Base-by-base conservation (phyloP, 345 rosid genomes). In the Lumnitzera littorea region DNA sequence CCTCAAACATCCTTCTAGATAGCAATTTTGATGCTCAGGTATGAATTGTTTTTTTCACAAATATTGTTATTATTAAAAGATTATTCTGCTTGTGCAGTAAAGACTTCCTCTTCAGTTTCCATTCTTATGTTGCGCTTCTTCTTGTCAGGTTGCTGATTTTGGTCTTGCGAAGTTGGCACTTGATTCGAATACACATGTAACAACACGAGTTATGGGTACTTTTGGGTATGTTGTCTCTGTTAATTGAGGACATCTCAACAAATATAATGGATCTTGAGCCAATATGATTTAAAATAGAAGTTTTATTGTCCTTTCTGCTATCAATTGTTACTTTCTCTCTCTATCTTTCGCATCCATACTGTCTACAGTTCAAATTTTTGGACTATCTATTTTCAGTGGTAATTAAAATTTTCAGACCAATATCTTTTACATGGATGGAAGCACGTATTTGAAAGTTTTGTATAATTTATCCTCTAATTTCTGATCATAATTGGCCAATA, bases 171-270 rank as follows among this genome's bases (percentile, higher is more conserved):
- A 88, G 72, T 72, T 94, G 76, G 97, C 96, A 0, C 69, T 87
- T 79, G 99, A 90, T 76, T 67, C 92, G 62, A 76, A 84, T 74
- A 94, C 99, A 11, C 99, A 94, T 48, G 84, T 94, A 59, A 71
- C 95, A 13, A 94, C 99, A 24, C 97, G 99, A 25, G 99, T 94
- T 46, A 88, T 94, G 96, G 99, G 99, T 63, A 94, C 99, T 51
- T 94, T 94, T 62, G 97, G 99, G 99, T 85, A 64, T 53, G 85
- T 83, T 53, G 63, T 23, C 27, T 43, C 14, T 23, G 15, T 17
- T 47, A 16, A 14, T 60, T 27, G 29, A 27, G 29, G 4, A 27
- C 29, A 27, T 27, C 29, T 56, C 59, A 56, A 36, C 9, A 20
- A 31, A 56, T 20, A 3, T 57, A 13, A 10, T n/a, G 11, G 48